Evolutionary conservation across 306 rosid species (phyloP).

Genomic region (Vigna trinervia): DNA sequence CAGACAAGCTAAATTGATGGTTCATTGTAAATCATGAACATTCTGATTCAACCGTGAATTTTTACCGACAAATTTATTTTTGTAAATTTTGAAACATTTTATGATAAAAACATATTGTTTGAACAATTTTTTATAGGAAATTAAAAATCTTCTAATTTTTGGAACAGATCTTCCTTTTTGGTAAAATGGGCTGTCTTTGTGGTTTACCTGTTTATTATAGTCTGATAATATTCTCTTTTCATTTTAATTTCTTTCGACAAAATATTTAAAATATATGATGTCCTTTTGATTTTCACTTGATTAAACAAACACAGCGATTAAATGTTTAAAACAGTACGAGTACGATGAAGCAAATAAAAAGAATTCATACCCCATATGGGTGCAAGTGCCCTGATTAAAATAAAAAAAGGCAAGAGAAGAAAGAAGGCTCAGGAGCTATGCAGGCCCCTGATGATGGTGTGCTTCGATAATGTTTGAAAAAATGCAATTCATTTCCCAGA

Average conservation of each 20-base stretch:
- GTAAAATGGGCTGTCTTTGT: too few relatives aligned
- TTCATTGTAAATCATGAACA: not conserved
- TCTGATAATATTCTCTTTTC: not conserved
- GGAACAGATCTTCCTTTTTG: not conserved
- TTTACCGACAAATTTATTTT: too few relatives aligned
- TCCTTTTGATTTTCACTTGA: not conserved
- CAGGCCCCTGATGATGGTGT: not conserved
- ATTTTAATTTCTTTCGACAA: not conserved
- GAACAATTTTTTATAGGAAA: too few relatives aligned
- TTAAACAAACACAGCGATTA: too few relatives aligned
- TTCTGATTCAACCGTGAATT: too few relatives aligned
- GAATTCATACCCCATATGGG: not conserved
- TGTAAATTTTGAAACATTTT: too few relatives aligned
- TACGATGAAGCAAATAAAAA: not conserved
- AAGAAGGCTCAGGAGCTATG: not conserved
- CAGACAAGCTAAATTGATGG: not conserved
- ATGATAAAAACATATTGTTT: too few relatives aligned
- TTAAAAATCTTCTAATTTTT: too few relatives aligned
- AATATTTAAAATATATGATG: not conserved
- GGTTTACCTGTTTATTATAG: not conserved
- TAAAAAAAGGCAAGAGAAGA: not conserved
- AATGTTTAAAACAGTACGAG: not conserved
- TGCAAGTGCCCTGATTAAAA: not conserved
- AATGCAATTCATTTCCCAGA: constrained; percentile 21
- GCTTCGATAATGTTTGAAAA: constrained; percentile 3